Conservation (phyloP, 2,329 filamentous ascomycete species). For the Fusarium humuli region DNA sequence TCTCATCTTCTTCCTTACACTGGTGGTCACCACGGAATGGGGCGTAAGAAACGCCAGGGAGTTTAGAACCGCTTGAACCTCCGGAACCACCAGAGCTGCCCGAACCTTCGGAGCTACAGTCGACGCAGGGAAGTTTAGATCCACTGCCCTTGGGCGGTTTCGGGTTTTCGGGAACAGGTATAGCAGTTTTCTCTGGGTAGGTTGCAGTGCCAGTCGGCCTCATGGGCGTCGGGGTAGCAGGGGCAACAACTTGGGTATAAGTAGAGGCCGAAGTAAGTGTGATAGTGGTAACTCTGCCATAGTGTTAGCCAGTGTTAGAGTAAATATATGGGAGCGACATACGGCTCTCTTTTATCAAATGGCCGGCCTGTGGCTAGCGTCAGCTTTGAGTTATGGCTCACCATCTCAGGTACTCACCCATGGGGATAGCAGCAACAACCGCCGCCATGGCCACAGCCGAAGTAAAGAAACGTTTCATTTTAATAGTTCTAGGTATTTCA, state of each 20-base stretch:
- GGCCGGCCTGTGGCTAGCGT: slow-evolving; percentile 13
- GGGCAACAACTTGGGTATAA: slow-evolving; percentile 30
- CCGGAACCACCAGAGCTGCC: slow-evolving; percentile 4
- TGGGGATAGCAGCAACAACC: slow-evolving; percentile 39
- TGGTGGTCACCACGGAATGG: slow-evolving; percentile 62
- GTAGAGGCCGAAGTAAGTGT: slow-evolving; percentile 36
- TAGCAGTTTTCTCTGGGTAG: slow-evolving; percentile 1
- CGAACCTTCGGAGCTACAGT: background rate
- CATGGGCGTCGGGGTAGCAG: slow-evolving; percentile 17
- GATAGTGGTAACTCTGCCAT: slow-evolving; percentile 24
- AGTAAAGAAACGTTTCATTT: slow-evolving; percentile 38
- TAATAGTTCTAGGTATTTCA: slow-evolving; percentile 30
- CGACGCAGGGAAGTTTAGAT: background rate
- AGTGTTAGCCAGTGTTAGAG: background rate
- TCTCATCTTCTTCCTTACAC: slow-evolving; percentile 75
- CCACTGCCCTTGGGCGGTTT: background rate
- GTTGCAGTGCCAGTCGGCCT: slow-evolving; percentile 5
- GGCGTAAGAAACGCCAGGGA: slow-evolving; percentile 61
- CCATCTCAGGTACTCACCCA: slow-evolving; percentile 35
- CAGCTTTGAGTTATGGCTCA: background rate
- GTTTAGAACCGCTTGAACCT: slow-evolving; percentile 25
- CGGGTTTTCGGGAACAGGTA: background rate
- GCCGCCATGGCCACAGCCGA: slow-evolving; percentile 42
- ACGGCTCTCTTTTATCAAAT: slow-evolving; percentile 35
- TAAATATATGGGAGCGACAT: background rate